Percentiles rank a stretch among this genome's conserved stretches.
Evolutionary conservation across 192 early-diverging fungal genomes (phyloP).

Genomic region (Coemansia sp.): DNA sequence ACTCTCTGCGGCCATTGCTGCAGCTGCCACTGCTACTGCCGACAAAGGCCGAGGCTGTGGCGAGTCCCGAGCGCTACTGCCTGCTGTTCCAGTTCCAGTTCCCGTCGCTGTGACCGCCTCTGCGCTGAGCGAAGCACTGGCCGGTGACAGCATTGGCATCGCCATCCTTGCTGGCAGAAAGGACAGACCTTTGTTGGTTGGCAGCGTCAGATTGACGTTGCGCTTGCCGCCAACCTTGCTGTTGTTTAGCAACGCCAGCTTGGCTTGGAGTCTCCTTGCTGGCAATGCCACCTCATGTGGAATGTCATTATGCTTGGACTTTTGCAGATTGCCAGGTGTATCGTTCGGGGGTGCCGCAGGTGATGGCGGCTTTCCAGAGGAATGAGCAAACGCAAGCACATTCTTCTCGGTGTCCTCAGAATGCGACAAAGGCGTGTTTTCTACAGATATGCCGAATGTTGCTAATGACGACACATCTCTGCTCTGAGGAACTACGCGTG

Average conservation of each 20-base stretch:
- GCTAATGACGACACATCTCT: neutral
- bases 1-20: conserved; percentile 7
- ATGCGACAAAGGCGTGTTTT: neutral
- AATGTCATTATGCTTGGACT: neutral
- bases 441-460: neutral
- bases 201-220: conserved; percentile 25
- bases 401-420: neutral
- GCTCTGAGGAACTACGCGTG: neutral
- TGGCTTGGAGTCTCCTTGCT: conserved; percentile 2
- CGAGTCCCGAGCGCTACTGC: conserved; percentile 28
- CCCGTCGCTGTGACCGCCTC: conserved; percentile 27
- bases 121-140: conserved; percentile 27
- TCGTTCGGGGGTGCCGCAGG: neutral
- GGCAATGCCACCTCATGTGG: neutral
- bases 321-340: neutral
- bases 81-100: conserved; percentile 14
- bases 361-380: neutral
- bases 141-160: conserved; percentile 32
- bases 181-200: conserved; percentile 12
- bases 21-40: conserved; percentile 1
- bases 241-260: neutral
- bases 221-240: conserved; percentile 15
- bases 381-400: neutral
- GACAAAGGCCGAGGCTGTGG: conserved; percentile 17
- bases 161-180: conserved; percentile 17